phyloP scores from a whole-genome alignment of 257 asterid species.

The Osmanthus fragrans region DNA sequence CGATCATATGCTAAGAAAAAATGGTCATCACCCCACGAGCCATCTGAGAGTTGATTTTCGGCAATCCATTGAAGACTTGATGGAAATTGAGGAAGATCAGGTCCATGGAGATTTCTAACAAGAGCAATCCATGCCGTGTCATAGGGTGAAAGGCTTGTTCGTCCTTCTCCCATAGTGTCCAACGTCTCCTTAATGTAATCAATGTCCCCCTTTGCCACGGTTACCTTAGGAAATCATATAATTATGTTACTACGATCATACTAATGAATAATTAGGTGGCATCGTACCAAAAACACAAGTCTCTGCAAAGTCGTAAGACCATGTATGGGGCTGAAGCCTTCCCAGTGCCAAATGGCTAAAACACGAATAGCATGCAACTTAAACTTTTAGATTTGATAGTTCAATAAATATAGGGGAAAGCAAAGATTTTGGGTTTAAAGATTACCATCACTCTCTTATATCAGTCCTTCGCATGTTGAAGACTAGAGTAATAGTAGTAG shows the following conservation, averaged over 20 bases:
- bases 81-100: slow-evolving; percentile 39
- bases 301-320: too few relatives aligned
- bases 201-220: slow-evolving; percentile 3
- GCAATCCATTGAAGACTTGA: slow-evolving; percentile 46
- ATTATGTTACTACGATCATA: not conserved
- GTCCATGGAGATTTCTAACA: slow-evolving; percentile 19
- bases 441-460: too few relatives aligned
- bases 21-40: slow-evolving; percentile 46
- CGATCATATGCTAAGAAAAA: slow-evolving; percentile 34
- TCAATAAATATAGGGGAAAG: too few relatives aligned
- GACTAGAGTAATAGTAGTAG: not conserved
- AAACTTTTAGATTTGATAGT: too few relatives aligned
- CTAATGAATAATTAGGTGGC: too few relatives aligned
- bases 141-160: slow-evolving; percentile 45
- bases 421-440: too few relatives aligned
- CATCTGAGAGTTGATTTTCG: slow-evolving; percentile 41
- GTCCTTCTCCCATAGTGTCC: slow-evolving; percentile 39
- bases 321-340: too few relatives aligned
- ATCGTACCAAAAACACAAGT: too few relatives aligned
- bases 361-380: too few relatives aligned
- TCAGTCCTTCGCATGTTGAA: not conserved
- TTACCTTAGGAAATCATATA: not conserved
- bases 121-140: slow-evolving; percentile 57
- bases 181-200: slow-evolving; percentile 22
- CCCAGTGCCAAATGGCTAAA: too few relatives aligned